Conservation (phyloP, 2,329 filamentous ascomycete species). For the Curvularia sp. region DNA sequence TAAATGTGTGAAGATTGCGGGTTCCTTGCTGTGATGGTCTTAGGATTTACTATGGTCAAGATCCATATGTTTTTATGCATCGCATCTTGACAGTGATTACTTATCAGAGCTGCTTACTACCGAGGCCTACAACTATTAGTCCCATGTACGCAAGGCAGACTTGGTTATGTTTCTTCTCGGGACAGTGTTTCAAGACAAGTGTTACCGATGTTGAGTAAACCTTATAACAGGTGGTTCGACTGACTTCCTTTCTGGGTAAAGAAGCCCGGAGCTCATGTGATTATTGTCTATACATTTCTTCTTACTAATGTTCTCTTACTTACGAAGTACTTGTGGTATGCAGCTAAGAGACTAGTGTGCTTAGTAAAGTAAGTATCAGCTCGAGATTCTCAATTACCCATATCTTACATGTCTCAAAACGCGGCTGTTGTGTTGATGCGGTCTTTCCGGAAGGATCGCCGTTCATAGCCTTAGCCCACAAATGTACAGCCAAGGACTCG, state of each 20-base stretch:
- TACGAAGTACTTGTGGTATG: neutral
- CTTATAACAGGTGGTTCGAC: neutral
- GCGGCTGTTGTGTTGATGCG: too few species aligned
- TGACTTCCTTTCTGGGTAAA: neutral
- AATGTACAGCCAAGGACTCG: too few species aligned
- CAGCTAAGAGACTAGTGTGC: neutral
- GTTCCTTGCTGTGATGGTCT: neutral
- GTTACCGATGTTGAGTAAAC: neutral
- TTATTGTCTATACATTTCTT: neutral
- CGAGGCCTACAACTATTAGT: neutral
- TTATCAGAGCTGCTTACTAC: neutral
- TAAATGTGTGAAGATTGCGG: neutral
- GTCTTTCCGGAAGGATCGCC: too few species aligned
- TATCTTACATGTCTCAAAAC: neutral
- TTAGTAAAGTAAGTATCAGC: constrained; percentile 2
- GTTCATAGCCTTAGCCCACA: too few species aligned
- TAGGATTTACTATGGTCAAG: neutral
- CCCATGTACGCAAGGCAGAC: neutral
- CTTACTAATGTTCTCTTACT: neutral
- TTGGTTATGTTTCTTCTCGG: neutral
- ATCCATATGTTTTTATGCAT: neutral
- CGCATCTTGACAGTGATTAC: neutral
- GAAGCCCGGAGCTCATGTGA: neutral
- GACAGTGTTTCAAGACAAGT: neutral
- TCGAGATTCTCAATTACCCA: neutral